phyloP scores from a whole-genome alignment of 352 stramenopile species.

The Globisporangium yorkense region DNA sequence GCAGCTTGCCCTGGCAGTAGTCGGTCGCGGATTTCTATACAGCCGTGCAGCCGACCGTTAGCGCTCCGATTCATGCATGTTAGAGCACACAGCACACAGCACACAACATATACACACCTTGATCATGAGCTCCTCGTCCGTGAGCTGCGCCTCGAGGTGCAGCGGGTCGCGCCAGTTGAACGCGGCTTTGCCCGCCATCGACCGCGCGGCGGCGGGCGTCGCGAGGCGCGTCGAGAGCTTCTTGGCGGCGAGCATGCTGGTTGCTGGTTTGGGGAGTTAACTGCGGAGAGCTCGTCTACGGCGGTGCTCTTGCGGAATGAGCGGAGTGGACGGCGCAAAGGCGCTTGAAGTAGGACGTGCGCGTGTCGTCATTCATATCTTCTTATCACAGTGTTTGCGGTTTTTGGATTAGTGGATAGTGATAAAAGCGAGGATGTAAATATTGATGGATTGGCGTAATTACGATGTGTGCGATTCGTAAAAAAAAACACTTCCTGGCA shows the following conservation, averaged over 20 bases:
- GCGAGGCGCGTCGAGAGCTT: constrained; percentile 19
- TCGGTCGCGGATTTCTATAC: constrained; percentile 85
- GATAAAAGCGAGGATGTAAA: neutral
- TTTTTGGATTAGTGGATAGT: neutral
- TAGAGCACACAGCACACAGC: neutral
- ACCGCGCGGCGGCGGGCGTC: constrained; percentile 21
- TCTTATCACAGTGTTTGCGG: neutral
- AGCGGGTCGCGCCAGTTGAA: constrained; percentile 86
- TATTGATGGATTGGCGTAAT: neutral
- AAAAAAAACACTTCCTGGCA: neutral
- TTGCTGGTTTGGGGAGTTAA: neutral
- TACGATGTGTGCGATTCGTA: neutral
- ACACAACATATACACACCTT: constrained; percentile 33
- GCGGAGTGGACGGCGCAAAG: neutral
- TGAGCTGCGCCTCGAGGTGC: constrained; percentile 68
- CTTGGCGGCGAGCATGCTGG: constrained; percentile 23
- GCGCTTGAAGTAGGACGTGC: neutral
- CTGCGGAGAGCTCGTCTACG: constrained; percentile 6
- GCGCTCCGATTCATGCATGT: neutral
- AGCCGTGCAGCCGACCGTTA: no score
- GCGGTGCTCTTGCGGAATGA: neutral
- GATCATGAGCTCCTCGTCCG: constrained; percentile 90
- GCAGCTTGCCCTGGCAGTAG: constrained; percentile 93
- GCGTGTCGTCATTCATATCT: neutral
- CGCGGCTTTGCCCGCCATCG: constrained; percentile 39